Evolutionary conservation across 2,329 filamentous ascomycete genomes (phyloP).

Genomic region (Pseudocercospora musae): DNA sequence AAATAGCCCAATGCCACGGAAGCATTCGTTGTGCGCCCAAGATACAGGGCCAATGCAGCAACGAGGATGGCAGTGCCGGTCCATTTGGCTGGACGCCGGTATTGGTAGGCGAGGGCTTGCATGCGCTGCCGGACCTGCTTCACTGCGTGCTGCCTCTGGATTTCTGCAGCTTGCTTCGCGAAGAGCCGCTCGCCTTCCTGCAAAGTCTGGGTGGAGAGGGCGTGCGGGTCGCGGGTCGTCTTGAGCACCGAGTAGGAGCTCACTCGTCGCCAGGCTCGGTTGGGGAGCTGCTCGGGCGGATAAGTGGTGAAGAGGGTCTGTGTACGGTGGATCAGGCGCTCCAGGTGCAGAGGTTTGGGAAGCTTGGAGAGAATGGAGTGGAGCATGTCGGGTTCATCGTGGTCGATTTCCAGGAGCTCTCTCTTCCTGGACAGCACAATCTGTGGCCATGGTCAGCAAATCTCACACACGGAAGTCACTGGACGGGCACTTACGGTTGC

Average conservation of each 20-base stretch:
- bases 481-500: conserved; percentile 50
- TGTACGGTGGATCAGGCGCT: conserved; percentile 68
- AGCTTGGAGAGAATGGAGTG: conserved; percentile 85
- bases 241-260: conserved; percentile 79
- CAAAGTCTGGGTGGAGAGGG: conserved; percentile 55
- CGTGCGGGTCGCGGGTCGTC: conserved; percentile 61
- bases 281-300: conserved; percentile 68
- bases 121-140: conserved; percentile 46
- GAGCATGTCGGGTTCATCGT: conserved; percentile 86
- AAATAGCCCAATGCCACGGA: neutral
- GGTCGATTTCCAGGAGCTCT: conserved; percentile 80
- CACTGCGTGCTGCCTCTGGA: conserved; percentile 62
- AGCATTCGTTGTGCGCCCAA: conserved; percentile 13
- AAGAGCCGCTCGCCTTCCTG: conserved; percentile 68
- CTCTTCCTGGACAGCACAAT: conserved; percentile 76
- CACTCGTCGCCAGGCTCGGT: conserved; percentile 65
- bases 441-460: conserved; percentile 35
- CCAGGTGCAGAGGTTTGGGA: conserved; percentile 75
- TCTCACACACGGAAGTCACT: neutral
- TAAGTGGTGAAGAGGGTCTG: conserved; percentile 60
- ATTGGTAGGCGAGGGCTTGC: conserved; percentile 54
- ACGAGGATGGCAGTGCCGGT: conserved; percentile 57
- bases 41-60: conserved; percentile 59
- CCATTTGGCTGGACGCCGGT: conserved; percentile 62
- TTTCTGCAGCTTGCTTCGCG: conserved; percentile 65